Evolutionary conservation across 1,284 basidiomycete genomes (phyloP).

Genomic region (Inonotus obliquus): DNA sequence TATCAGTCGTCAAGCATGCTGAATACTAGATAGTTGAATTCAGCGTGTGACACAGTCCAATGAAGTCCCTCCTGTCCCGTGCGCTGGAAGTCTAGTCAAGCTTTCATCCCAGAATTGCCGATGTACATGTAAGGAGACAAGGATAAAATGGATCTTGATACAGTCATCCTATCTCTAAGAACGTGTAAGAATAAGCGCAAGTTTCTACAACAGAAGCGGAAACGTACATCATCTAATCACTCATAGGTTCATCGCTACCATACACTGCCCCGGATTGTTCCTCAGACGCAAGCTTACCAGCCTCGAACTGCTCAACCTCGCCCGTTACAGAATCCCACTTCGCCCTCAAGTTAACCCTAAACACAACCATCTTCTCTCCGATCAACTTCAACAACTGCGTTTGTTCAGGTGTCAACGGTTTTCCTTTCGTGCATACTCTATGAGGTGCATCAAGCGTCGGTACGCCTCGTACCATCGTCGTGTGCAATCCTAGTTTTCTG

Average conservation of each 20-base stretch:
- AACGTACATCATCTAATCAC: constrained; percentile 25
- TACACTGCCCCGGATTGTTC: constrained; percentile 34
- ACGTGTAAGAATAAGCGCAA: neutral
- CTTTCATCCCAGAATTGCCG: no score
- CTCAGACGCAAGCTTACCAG: constrained; percentile 34
- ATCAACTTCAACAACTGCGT: constrained; percentile 86
- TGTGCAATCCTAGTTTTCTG: constrained; percentile 85
- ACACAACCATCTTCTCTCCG: constrained; percentile 81
- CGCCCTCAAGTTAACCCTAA: constrained; percentile 67
- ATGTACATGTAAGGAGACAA: no score
- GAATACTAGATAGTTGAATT: no score
- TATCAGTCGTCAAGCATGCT: no score
- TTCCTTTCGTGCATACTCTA: constrained; percentile 81
- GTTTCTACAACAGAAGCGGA: neutral
- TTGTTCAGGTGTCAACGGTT: constrained; percentile 78
- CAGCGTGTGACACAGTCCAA: no score
- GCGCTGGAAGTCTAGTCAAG: no score
- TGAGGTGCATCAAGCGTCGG: constrained; percentile 83
- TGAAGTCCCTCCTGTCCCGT: no score
- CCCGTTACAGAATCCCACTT: constrained; percentile 75
- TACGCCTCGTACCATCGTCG: constrained; percentile 82
- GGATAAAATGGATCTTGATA: no score
- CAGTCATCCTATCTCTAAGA: no score
- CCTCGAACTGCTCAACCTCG: constrained; percentile 57
- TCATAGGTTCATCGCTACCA: constrained; percentile 37